These are phyloP conservation scores for Auricularia sp. DNA, from an alignment of 768 basidiomycete genomes.

Conservation along the genomic window DNA sequence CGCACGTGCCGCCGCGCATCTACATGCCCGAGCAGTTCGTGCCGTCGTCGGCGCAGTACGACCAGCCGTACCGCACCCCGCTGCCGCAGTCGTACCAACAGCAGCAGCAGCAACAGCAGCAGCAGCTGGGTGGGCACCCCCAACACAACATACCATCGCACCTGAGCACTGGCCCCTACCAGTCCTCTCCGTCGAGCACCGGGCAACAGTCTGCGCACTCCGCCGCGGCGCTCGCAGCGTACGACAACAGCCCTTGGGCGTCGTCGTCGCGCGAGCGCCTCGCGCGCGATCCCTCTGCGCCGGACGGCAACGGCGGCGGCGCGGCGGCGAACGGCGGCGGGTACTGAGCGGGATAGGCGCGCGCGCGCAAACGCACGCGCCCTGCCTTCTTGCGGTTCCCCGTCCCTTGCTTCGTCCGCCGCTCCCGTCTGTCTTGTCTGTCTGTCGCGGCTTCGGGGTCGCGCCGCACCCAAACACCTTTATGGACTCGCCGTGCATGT, in stretches of 20 bases:
- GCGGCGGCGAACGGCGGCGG: neutral
- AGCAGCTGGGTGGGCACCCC: neutral
- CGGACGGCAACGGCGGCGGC: neutral
- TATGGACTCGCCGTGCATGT: neutral
- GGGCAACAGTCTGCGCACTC: slow-evolving; percentile 1
- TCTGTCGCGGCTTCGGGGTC: neutral
- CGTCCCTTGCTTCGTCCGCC: neutral
- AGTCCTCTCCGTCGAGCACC: slow-evolving; percentile 1
- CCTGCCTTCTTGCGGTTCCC: too few species aligned
- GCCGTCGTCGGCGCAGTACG: neutral
- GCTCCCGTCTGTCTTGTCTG: neutral
- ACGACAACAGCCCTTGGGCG: neutral
- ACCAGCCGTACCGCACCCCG: neutral
- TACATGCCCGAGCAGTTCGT: neutral
- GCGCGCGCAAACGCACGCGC: neutral
- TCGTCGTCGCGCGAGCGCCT: neutral
- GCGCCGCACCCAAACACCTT: neutral
- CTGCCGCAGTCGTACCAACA: neutral
- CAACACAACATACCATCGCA: neutral
- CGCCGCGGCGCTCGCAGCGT: neutral
- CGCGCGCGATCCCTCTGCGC: neutral
- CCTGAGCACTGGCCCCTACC: neutral
- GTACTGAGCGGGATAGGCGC: neutral
- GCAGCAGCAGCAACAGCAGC: neutral
- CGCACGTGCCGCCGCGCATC: neutral